Percentiles rank a stretch among this genome's conserved stretches.
Evolutionary conservation across 345 rosid genomes (phyloP).

Genomic region (Excoecaria cochinchinensis): DNA sequence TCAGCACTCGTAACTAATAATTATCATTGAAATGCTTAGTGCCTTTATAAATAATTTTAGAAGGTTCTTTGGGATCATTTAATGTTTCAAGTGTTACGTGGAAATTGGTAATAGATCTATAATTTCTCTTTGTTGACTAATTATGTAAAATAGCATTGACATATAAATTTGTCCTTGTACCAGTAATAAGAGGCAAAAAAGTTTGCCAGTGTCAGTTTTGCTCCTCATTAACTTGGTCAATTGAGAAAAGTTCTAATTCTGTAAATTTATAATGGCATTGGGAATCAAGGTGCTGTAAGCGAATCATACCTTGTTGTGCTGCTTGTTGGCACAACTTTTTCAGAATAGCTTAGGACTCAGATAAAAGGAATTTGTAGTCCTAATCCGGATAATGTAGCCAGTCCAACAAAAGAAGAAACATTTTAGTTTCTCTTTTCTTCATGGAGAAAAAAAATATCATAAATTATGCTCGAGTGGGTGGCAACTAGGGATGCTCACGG

Average conservation of each 20-base stretch:
- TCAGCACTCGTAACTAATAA: neutral
- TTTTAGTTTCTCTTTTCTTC: neutral
- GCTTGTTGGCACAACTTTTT: neutral
- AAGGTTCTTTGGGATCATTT: neutral
- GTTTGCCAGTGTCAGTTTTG: neutral
- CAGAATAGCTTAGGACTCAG: neutral
- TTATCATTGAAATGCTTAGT: neutral
- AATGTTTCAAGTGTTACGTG: neutral
- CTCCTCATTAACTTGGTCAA: too few species aligned
- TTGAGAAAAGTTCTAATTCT: constrained; percentile 6
- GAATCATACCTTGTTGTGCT: neutral
- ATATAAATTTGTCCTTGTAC: neutral
- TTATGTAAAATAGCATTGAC: neutral
- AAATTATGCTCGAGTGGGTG: neutral
- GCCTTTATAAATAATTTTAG: neutral
- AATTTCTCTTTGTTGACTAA: neutral
- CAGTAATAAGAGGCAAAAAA: neutral
- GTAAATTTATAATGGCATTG: neutral
- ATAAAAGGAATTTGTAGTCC: neutral
- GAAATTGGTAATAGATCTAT: neutral
- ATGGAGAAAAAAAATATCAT: neutral
- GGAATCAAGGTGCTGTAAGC: neutral
- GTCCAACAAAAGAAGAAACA: neutral
- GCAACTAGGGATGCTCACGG: too few species aligned
- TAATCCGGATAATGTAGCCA: neutral